Base-by-base conservation (phyloP, 106 monocot species). In the Dioscorea zingiberensis region DNA sequence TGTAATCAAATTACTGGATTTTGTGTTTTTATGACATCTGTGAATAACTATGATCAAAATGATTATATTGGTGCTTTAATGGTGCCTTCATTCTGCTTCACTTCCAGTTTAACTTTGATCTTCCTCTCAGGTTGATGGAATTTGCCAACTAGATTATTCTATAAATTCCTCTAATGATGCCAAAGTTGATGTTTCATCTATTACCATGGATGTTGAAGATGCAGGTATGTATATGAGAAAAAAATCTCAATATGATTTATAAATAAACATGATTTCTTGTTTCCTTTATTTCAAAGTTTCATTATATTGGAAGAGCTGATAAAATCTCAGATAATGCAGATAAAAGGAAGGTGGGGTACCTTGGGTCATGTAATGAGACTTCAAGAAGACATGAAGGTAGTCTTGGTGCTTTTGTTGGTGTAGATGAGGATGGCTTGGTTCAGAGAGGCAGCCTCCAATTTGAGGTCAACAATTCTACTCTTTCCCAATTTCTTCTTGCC, bases 51-150 rank as follows among this genome's bases (percentile, higher is more conserved):
- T 38, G 38, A 38, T 38, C 6, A 6, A 38, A 38, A 38, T 8
- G 38, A 6, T 38, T 10, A 38, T 38, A 38, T 38, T 38, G 38
- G 6, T 30, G 38, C 38, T 38, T 38, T 38, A 0, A 6, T 38
- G 17, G 27, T 32, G n/a, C 21, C 16, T 22, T 28, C 45, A 29
- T 38, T 61, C 22, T 48, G 19, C 19, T 25, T 25, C 6, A 48
- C 54, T 17, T 18, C 26, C 4, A 14, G 32, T 63, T 63, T 38
- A 27, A 3, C 38, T 10, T 38, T 38, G 10, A 38, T 38, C 3
- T 38, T 38, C 38, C 1, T 66, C 2, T 59, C 63, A 89, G 89
- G 85, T 91, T 65, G 73, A 83, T 21, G 61, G 65, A 59, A 53
- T 91, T 81, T 58, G 63, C 46, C 67, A 73, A 25, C 70, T 86